Conservation (phyloP, 768 basidiomycete genomes). For the Scleroderma citrinum region DNA sequence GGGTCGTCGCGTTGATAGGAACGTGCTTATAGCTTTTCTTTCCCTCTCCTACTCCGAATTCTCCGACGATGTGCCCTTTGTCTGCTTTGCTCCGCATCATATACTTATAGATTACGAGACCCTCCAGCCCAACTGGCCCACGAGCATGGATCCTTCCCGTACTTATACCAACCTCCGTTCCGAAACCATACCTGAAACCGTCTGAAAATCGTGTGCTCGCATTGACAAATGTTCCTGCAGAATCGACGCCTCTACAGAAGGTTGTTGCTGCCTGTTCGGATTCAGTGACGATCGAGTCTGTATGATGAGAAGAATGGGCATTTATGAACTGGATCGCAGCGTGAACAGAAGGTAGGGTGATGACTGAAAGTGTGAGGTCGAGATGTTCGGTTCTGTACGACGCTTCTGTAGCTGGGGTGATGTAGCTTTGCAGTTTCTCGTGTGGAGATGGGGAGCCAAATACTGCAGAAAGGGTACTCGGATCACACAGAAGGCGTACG, state of each 20-base stretch:
- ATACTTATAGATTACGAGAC: conserved; percentile 95
- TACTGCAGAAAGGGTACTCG: conserved; percentile 53
- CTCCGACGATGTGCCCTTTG: conserved; percentile 78
- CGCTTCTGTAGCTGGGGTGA: conserved; percentile 46
- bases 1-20: conserved; percentile 14
- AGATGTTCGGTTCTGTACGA: conserved; percentile 89
- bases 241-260: conserved; percentile 88
- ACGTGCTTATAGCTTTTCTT: conserved; percentile 72
- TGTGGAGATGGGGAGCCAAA: conserved; percentile 27
- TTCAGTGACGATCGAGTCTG: conserved; percentile 90
- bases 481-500: conserved; percentile 80
- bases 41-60: conserved; percentile 68
- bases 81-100: conserved; percentile 72
- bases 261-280: conserved; percentile 51
- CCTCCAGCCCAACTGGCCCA: conserved; percentile 93
- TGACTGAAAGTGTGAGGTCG: conserved; percentile 76
- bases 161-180: conserved; percentile 96
- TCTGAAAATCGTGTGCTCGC: conserved; percentile 96
- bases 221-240: conserved; percentile 89
- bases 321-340: conserved; percentile 88
- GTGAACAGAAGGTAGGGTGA: conserved; percentile 61
- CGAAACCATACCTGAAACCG: conserved; percentile 94
- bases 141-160: conserved; percentile 95
- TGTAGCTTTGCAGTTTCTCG: conserved; percentile 39
- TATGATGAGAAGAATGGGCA: conserved; percentile 89